Evolutionary conservation across 768 basidiomycete species (phyloP).

Genomic region (Suillus alpinus): DNA sequence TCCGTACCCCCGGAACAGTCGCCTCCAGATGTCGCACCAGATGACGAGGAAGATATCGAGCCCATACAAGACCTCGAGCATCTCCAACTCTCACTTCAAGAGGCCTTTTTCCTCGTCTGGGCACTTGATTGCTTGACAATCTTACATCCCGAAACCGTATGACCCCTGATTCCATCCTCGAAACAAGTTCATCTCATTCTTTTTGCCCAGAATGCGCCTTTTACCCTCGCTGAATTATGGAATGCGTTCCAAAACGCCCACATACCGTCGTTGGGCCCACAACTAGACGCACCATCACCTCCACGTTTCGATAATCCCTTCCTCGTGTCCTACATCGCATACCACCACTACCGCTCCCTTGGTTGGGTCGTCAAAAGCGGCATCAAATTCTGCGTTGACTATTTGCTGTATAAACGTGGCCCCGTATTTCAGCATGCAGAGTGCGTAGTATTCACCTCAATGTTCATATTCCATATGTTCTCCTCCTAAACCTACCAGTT

Average conservation of each 20-base stretch:
- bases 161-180: constrained; percentile 31
- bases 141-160: constrained; percentile 62
- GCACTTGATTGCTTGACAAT: constrained; percentile 79
- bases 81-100: constrained; percentile 83
- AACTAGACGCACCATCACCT: constrained; percentile 19
- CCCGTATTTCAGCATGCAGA: constrained; percentile 96
- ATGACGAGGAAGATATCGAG: constrained; percentile 45
- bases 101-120: constrained; percentile 89
- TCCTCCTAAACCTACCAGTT: neutral
- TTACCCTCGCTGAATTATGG: constrained; percentile 63
- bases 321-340: constrained; percentile 82
- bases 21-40: constrained; percentile 31
- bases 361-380: constrained; percentile 97
- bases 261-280: constrained; percentile 36
- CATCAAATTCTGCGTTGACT: constrained; percentile 96
- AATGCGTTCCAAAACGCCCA: constrained; percentile 57
- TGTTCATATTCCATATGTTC: neutral
- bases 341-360: constrained; percentile 92
- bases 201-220: constrained; percentile 44
- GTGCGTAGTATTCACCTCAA: constrained; percentile 44
- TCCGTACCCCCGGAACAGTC: constrained; percentile 16
- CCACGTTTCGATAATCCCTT: constrained; percentile 87
- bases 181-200: neutral
- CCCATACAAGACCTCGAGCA: constrained; percentile 78
- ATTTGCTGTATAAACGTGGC: constrained; percentile 89